Conservation (phyloP, 2,329 filamentous ascomycete genomes). For the Tolypocladium tropicale region DNA sequence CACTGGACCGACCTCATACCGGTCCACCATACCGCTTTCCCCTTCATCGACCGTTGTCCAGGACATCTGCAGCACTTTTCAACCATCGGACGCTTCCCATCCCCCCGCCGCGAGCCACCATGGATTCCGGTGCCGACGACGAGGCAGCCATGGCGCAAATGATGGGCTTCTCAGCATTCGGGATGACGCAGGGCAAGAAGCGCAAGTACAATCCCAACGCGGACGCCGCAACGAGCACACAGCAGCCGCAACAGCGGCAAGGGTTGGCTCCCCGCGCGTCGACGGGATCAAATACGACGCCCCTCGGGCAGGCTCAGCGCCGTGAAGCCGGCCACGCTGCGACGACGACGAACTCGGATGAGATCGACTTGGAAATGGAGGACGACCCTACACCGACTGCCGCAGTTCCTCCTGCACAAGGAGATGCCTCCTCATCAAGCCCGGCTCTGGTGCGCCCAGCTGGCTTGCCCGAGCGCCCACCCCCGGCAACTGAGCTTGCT, state of each 20-base stretch:
- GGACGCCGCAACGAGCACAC: constrained; percentile 26
- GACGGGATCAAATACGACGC: constrained; percentile 28
- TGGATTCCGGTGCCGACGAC: constrained; percentile 12
- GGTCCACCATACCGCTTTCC: not conserved
- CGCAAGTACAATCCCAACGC: constrained; percentile 52
- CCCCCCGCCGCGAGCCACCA: not conserved
- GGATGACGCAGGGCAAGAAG: constrained; percentile 48
- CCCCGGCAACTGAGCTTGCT: constrained; percentile 5
- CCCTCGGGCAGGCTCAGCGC: constrained; percentile 13
- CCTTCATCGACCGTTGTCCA: not conserved
- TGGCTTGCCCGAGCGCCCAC: constrained; percentile 22
- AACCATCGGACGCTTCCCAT: not conserved
- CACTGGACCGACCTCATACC: not conserved
- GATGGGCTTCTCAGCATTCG: constrained; percentile 69
- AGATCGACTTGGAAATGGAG: constrained; percentile 34
- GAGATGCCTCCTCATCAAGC: constrained; percentile 1
- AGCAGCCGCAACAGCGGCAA: not conserved
- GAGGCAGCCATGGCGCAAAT: constrained; percentile 49
- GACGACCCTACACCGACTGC: constrained; percentile 11
- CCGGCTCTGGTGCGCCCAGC: constrained; percentile 20
- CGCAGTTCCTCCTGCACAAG: not conserved
- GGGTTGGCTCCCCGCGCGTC: constrained; percentile 3
- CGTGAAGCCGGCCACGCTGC: constrained; percentile 4
- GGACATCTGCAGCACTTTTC: not conserved
- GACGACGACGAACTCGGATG: constrained; percentile 26